Evolutionary conservation across 768 basidiomycete species (phyloP), one percentile per base, ranked within the genome.

Genomic region (Panaeolus cyanescens): DNA sequence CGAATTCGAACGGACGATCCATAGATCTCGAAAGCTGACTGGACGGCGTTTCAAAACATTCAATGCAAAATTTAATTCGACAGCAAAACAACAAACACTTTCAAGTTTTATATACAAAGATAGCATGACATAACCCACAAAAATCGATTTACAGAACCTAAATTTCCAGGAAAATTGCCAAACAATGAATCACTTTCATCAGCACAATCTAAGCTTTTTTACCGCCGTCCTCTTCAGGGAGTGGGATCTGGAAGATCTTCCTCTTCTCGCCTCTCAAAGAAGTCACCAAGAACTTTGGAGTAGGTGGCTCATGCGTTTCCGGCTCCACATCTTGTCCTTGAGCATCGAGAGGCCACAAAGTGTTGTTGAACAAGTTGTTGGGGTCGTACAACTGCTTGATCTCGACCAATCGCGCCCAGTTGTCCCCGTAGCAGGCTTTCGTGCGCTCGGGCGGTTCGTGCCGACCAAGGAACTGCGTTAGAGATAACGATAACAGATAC

Each of bases 311-410:
- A 62, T 91, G 89, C 5, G 76, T 78, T 42, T 82, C 71, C 9
- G 86, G 79, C 32, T 85, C 79, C n/a, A 92, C 78, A 2, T 73
- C 72, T 0, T 84, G 74, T 2, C 87, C 87, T 19, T 80, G 71
- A 28, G 80, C 79, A 68, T 89, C 79, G 60, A 92, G 70, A 19
- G 93, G 93, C 92, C 94, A 96, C 68, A 94, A 85, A 12, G 85
- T 83, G 68, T 93, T 89, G 61, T 75, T 81, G 78, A 95, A 93
- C 40, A 96, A 63, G 61, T 89, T 87, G 39, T 75, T 73, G 0
- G 94, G 93, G 70, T 96, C 95, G 67, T 93, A 91, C 54, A 77
- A 74, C 62, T 80, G 76, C 77, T 96, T 96, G 71, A 95, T 79
- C 63, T 84, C 83, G 33, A 79, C 76, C 1, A 96, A 80, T 32